Percentiles rank a stretch among this genome's conserved stretches.
phyloP scores from a whole-genome alignment of 2,329 filamentous ascomycete genomes.

The Beauveria australis region DNA sequence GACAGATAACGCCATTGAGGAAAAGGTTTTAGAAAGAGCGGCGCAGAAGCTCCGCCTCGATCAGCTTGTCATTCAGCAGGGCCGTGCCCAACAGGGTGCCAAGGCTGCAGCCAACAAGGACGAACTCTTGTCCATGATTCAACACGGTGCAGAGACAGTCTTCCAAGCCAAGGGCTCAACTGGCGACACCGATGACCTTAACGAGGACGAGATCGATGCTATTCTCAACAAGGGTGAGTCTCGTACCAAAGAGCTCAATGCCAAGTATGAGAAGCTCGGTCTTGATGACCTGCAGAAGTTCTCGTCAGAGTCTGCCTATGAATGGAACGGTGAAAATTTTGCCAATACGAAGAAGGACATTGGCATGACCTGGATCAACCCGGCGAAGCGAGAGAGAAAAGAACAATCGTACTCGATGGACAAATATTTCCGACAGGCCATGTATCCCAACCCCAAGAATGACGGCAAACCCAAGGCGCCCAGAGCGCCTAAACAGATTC shows the following conservation, averaged over 20 bases:
- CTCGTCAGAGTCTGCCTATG: conserved; percentile 92
- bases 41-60: conserved; percentile 95
- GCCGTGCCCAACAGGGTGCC: conserved; percentile 79
- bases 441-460: conserved; percentile 71
- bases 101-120: conserved; percentile 95
- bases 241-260: conserved; percentile 81
- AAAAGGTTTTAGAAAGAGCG: conserved; percentile 93
- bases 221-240: conserved; percentile 82
- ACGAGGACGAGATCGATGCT: conserved; percentile 82
- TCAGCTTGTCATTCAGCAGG: conserved; percentile 96
- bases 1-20: conserved; percentile 95
- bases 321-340: conserved; percentile 98
- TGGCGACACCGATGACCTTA: conserved; percentile 54
- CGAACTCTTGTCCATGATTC: conserved; percentile 94
- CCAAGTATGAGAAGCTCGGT: conserved; percentile 92
- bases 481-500: conserved; percentile 86
- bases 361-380: conserved; percentile 94
- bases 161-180: conserved; percentile 69
- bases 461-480: conserved; percentile 92
- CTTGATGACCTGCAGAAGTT: conserved; percentile 98
- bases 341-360: conserved; percentile 87
- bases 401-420: conserved; percentile 98
- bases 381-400: conserved; percentile 94
- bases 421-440: conserved; percentile 90
- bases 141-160: conserved; percentile 93